These are phyloP conservation scores for Aulographum hederae DNA, from an alignment of 2,329 filamentous ascomycete genomes.

Conservation along the genomic window DNA sequence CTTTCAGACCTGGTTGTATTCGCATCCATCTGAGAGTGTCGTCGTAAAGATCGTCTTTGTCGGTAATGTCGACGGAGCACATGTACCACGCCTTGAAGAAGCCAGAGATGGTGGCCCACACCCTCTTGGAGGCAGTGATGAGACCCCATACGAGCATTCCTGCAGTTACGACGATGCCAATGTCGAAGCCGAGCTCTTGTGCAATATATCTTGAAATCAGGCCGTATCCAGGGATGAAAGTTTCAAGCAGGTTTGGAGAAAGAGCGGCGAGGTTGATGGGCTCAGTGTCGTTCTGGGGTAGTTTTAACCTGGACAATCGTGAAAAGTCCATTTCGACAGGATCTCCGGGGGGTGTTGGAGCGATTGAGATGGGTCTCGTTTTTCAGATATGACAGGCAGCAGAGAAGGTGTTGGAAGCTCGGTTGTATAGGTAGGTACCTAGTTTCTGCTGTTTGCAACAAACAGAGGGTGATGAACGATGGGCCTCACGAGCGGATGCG, in stretches of 20 bases:
- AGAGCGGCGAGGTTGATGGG: conserved; percentile 11
- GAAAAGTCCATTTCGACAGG: no score
- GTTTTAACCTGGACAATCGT: background rate
- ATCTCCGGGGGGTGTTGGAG: no score
- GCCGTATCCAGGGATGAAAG: conserved; percentile 31
- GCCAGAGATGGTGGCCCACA: conserved; percentile 14
- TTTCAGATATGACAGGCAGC: no score
- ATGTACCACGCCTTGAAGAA: conserved; percentile 20
- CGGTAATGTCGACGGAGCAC: conserved; percentile 25
- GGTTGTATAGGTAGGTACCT: no score
- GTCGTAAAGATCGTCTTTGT: conserved; percentile 24
- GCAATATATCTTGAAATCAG: conserved; percentile 25
- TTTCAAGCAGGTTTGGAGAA: conserved; percentile 27
- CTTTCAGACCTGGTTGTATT: conserved; percentile 19
- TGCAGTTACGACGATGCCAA: conserved; percentile 26
- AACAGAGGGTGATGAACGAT: no score
- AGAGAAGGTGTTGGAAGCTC: no score
- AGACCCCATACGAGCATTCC: conserved; percentile 23
- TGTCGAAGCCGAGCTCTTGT: conserved; percentile 26
- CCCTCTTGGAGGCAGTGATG: conserved; percentile 17
- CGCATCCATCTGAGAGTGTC: conserved; percentile 25
- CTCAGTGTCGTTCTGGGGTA: background rate
- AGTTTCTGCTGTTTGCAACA: no score
- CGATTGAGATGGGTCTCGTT: no score
- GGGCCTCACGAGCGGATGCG: no score